Conservation (phyloP, 2,329 filamentous ascomycete species). For the Ramularia endophylla region DNA sequence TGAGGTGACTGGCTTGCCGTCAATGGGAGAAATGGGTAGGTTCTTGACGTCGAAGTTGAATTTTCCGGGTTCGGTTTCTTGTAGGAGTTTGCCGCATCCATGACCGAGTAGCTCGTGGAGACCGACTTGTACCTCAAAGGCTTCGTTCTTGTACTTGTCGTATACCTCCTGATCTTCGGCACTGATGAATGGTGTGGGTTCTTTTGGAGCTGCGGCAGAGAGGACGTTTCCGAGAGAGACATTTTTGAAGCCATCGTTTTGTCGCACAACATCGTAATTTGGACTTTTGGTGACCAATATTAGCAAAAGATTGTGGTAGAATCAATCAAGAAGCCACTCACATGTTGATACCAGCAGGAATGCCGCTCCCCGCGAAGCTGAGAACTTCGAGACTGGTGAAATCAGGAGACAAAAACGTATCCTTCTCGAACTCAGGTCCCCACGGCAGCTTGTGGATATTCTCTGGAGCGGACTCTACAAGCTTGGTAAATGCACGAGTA, state of each 20-base stretch:
- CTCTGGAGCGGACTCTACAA: slow-evolving; percentile 72
- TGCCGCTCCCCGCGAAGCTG: slow-evolving; percentile 64
- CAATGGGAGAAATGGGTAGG: slow-evolving; percentile 75
- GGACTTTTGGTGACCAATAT: slow-evolving; percentile 34
- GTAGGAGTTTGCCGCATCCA: slow-evolving; percentile 87
- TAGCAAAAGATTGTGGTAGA: too few relatives aligned
- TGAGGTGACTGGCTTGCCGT: slow-evolving; percentile 67
- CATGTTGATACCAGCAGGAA: slow-evolving; percentile 53
- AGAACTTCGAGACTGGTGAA: slow-evolving; percentile 93
- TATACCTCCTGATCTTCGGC: slow-evolving; percentile 72
- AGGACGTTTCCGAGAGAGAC: slow-evolving; percentile 91
- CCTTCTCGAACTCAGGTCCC: slow-evolving; percentile 86
- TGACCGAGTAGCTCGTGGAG: slow-evolving; percentile 87
- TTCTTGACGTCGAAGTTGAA: slow-evolving; percentile 86
- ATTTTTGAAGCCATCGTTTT: slow-evolving; percentile 85
- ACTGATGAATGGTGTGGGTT: slow-evolving; percentile 80
- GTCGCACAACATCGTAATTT: slow-evolving; percentile 71
- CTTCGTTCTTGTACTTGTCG: slow-evolving; percentile 73
- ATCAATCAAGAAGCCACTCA: too few relatives aligned
- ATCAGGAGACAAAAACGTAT: slow-evolving; percentile 90
- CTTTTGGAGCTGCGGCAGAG: slow-evolving; percentile 83
- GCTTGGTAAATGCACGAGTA: slow-evolving; percentile 76
- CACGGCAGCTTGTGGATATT: slow-evolving; percentile 90
- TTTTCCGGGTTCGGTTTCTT: slow-evolving; percentile 73
- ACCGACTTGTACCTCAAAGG: slow-evolving; percentile 94